Conservation (phyloP, 129 eudicot genomes). For the Smallanthus sonchifolius region DNA sequence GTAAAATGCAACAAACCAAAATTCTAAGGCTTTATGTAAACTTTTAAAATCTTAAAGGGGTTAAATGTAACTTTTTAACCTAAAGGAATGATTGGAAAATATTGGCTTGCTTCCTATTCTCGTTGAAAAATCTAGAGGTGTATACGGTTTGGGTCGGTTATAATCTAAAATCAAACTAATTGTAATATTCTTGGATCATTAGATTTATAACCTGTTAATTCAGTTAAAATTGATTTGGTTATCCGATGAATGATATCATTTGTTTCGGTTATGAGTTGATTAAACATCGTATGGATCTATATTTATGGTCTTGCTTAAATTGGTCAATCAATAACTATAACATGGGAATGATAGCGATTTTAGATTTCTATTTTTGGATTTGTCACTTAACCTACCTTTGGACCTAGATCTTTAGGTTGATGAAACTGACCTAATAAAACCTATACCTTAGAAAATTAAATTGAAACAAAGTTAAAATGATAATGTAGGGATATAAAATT, state of each 20-base stretch:
- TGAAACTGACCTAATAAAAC: background rate
- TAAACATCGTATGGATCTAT: background rate
- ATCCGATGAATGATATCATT: background rate
- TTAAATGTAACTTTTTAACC: background rate
- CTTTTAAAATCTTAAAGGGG: background rate
- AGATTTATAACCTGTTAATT: too few species aligned
- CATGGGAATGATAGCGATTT: background rate
- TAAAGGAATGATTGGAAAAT: background rate
- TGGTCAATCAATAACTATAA: background rate
- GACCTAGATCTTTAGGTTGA: background rate
- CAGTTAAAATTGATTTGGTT: too few species aligned
- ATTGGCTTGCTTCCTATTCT: background rate
- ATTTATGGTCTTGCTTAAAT: background rate
- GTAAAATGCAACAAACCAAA: background rate
- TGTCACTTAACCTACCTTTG: background rate
- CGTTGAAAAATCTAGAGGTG: background rate
- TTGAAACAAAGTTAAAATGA: background rate
- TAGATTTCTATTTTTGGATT: background rate
- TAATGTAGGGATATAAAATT: background rate
- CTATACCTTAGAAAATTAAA: background rate
- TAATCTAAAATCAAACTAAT: background rate
- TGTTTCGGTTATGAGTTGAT: background rate
- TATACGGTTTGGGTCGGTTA: background rate
- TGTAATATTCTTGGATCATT: background rate
- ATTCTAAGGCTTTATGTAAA: background rate